Evolutionary conservation across 108 stramenopile species (phyloP).

Genomic region (Asterionellopsis glacialis): DNA sequence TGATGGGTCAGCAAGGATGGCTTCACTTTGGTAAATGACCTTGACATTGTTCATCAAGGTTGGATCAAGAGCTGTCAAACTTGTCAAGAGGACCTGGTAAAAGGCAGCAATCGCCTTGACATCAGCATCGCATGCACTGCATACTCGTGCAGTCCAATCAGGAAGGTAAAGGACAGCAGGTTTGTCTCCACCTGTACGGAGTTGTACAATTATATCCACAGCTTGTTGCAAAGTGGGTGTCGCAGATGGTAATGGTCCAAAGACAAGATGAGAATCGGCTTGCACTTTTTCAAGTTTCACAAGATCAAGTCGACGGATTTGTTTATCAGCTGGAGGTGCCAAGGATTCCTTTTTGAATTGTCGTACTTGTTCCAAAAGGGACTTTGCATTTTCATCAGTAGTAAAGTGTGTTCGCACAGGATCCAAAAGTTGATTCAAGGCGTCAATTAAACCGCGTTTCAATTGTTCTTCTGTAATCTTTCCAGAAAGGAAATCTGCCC

Average conservation of each 20-base stretch:
- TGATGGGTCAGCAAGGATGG: slow-evolving; percentile 83
- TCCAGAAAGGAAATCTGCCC: slow-evolving; percentile 77
- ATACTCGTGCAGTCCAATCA: slow-evolving; percentile 86
- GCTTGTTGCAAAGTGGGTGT: slow-evolving; percentile 75
- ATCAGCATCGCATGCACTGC: slow-evolving; percentile 76
- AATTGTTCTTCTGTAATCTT: slow-evolving; percentile 66
- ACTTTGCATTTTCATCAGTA: slow-evolving; percentile 77
- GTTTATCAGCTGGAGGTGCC: slow-evolving; percentile 27
- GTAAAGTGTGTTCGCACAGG: slow-evolving; percentile 97
- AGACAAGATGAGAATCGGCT: slow-evolving; percentile 68
- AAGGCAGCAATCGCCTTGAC: slow-evolving; percentile 75
- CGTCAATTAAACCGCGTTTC: slow-evolving; percentile 78
- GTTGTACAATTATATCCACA: slow-evolving; percentile 43
- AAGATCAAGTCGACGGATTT: slow-evolving; percentile 63
- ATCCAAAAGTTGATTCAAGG: slow-evolving; percentile 87
- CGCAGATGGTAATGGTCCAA: slow-evolving; percentile 71
- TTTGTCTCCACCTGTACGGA: slow-evolving; percentile 26
- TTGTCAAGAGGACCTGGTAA: slow-evolving; percentile 56
- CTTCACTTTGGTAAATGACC: slow-evolving; percentile 76
- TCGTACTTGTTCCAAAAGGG: slow-evolving; percentile 84
- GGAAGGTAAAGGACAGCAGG: slow-evolving; percentile 63
- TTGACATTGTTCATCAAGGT: slow-evolving; percentile 64
- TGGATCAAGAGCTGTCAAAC: slow-evolving; percentile 59
- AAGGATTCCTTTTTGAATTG: slow-evolving; percentile 74
- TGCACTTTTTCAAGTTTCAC: slow-evolving; percentile 51